Base-by-base conservation (phyloP, 371 early-diverging fungal species). In the Mucor velutinosus region DNA sequence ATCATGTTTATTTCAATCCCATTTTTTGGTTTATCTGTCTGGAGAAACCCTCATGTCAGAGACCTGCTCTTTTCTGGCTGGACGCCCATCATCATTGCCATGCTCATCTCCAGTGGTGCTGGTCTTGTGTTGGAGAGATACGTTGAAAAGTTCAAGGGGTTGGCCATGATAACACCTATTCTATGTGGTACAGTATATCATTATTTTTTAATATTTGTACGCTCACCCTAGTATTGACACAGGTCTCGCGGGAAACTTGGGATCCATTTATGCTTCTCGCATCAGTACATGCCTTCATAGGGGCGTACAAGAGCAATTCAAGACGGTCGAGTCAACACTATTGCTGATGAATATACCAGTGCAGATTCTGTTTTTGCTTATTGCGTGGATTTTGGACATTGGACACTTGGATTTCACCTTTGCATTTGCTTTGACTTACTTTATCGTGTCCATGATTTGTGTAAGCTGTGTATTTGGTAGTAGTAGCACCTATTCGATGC, bases 51-150 rank as follows among this genome's bases (percentile, higher is more conserved):
- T 47, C 82, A 80, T 43, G 93, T 93, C 21, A 78, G 79, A 17
- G 85, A 86, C 37, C 78, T 92, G 19, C 70, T 94, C 4, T 82
- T 80, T 58, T 84, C 86, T n/a, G 96, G 95, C 7, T 95, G 94
- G 94, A 79, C 87, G 1, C 92, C 95, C 1, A 82, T 95, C 33
- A 75, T 94, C 10, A 72, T 87, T 15, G 93, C 96, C 14, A 92
- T 94, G 86, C 71, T 88, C 4, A 93, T 94, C 43, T 90, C 95
- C 7, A 83, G 84, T 65, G 83, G 93, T n/a, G 91, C 93, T 15
- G 96, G 96, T n/a, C 71, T 95, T 32, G 86, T 94, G 0, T 73
- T 96, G 35, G 95, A 94, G 64, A 78, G 86, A n/a, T 93, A 86
- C 72, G 90, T 94, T 5, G 87, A 88, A 41, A 74, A 79, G 15